Conservation (phyloP, 2,329 filamentous ascomycete species). For the Amylocarpus encephaloides region DNA sequence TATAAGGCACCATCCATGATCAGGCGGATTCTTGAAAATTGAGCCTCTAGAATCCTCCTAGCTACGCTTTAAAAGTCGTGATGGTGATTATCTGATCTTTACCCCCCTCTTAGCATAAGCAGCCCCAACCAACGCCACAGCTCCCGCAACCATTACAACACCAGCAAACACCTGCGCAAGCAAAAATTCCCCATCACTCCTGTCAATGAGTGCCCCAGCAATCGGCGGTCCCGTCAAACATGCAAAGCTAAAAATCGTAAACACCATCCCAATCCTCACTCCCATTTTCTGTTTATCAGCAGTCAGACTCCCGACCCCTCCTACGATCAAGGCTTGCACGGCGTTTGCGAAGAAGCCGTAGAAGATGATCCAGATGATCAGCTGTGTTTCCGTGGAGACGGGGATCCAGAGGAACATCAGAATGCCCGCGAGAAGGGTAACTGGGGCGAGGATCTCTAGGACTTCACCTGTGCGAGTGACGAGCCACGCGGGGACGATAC, state of each 20-base stretch:
- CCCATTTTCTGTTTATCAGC: slow-evolving; percentile 46
- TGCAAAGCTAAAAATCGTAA: slow-evolving; percentile 46
- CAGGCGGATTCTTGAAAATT: too few species aligned
- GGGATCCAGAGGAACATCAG: slow-evolving; percentile 19
- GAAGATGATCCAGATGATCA: slow-evolving; percentile 45
- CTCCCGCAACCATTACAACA: background rate
- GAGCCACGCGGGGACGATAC: slow-evolving; percentile 26
- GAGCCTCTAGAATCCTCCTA: too few species aligned
- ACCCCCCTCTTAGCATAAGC: too few species aligned
- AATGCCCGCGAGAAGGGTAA: slow-evolving; percentile 17
- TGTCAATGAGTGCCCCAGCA: slow-evolving; percentile 1
- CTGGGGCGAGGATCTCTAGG: slow-evolving; percentile 24
- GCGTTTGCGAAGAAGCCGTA: slow-evolving; percentile 46
- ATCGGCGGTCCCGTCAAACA: slow-evolving; percentile 49
- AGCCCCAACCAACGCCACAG: background rate
- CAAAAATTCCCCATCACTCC: background rate
- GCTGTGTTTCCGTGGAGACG: slow-evolving; percentile 35
- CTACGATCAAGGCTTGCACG: slow-evolving; percentile 48
- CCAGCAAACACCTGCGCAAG: slow-evolving; percentile 2
- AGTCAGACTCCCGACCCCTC: slow-evolving; percentile 43
- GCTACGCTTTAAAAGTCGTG: too few species aligned
- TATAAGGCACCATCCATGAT: too few species aligned
- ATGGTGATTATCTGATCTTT: too few species aligned
- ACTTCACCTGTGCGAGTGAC: slow-evolving; percentile 26
- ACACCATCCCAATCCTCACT: slow-evolving; percentile 51